A percentile compares a stretch with the other conserved stretches of the same genome.
phyloP scores from a whole-genome alignment of 192 early-diverging fungal species.

The Linderina pennispora region DNA sequence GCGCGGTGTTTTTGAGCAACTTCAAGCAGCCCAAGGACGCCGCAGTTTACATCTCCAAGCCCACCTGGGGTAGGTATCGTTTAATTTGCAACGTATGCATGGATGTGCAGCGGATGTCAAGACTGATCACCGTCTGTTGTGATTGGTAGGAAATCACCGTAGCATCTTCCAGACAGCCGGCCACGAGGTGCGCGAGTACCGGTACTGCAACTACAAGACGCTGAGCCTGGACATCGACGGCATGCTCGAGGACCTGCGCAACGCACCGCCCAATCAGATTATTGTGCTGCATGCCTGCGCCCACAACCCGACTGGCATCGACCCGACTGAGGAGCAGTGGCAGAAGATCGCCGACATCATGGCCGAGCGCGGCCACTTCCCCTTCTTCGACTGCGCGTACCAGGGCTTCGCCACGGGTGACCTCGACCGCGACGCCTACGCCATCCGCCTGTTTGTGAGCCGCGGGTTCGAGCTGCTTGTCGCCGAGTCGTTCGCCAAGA shows the following conservation, averaged over 20 bases:
- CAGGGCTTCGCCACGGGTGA: constrained; percentile 96
- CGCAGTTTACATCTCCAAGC: constrained; percentile 83
- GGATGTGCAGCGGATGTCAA: background rate
- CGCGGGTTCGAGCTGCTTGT: constrained; percentile 89
- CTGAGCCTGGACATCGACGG: constrained; percentile 76
- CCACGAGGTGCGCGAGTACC: constrained; percentile 76
- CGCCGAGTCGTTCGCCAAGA: constrained; percentile 94
- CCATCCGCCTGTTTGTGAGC: constrained; percentile 89
- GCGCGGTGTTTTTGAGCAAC: constrained; percentile 72
- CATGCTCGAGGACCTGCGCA: constrained; percentile 60
- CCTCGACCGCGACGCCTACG: constrained; percentile 85
- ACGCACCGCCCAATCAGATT: constrained; percentile 74
- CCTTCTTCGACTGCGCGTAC: constrained; percentile 99
- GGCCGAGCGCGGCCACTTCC: constrained; percentile 73
- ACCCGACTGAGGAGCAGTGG: constrained; percentile 94
- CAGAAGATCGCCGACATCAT: constrained; percentile 81
- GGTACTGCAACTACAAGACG: constrained; percentile 81
- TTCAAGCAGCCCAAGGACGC: constrained; percentile 58
- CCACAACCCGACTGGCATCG: constrained; percentile 99
- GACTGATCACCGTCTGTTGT: constrained; percentile 2
- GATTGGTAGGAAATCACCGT: constrained; percentile 66
- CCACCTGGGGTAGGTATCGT: constrained; percentile 79
- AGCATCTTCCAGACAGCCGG: constrained; percentile 85
- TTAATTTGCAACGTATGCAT: constrained; percentile 4
- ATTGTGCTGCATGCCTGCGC: constrained; percentile 94